These are phyloP conservation scores for Eucalyptus marginata DNA, from an alignment of 345 rosid genomes.

Conservation along the genomic window DNA sequence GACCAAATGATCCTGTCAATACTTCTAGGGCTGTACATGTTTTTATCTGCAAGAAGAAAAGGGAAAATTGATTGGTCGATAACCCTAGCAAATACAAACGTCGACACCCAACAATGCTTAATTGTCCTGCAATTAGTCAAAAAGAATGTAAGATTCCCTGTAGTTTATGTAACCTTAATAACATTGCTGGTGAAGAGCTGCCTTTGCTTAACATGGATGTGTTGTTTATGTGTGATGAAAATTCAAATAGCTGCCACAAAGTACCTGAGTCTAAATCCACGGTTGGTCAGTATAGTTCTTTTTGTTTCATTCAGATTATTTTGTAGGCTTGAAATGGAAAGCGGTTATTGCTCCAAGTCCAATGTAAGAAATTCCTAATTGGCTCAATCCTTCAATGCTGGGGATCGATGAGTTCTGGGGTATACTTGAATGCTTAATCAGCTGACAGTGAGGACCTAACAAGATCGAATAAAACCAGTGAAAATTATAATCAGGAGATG, in stretches of 20 bases:
- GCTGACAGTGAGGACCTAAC: not conserved
- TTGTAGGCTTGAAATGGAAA: not conserved
- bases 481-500: not conserved
- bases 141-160: not conserved
- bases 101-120: not conserved
- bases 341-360: not conserved
- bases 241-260: not conserved
- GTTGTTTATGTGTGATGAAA: not conserved
- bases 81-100: not conserved
- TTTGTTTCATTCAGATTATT: not conserved
- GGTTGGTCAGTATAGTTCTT: not conserved
- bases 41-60: not conserved
- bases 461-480: not conserved
- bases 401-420: not conserved
- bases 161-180: not conserved
- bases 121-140: not conserved
- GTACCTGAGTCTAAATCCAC: not conserved
- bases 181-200: not conserved
- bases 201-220: not conserved
- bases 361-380: not conserved
- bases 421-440: not conserved
- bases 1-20: not conserved
- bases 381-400: not conserved
- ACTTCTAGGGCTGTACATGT: not conserved
- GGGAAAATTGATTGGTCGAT: not conserved